Conservation (phyloP, 75 land plant species). For the Pinus tabuliformis region DNA sequence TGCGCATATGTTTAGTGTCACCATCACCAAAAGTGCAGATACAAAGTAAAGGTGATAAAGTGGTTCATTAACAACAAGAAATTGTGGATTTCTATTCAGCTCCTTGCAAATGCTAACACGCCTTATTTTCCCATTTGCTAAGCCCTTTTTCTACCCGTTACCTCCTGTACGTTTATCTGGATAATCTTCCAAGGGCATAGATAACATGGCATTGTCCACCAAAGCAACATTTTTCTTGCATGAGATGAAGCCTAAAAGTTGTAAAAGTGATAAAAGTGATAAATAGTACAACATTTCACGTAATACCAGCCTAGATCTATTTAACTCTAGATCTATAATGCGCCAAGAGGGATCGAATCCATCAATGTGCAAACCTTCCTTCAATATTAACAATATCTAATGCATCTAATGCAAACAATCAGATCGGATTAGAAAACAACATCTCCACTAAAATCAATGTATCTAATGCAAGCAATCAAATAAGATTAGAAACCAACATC, state of each 20-base stretch:
- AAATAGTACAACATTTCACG: conserved; percentile 28
- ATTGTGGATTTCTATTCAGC: conserved; percentile 64
- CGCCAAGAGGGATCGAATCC: too few species aligned
- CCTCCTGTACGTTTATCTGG: conserved; percentile 67
- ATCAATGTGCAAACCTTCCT: too few species aligned
- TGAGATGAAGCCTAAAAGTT: neutral
- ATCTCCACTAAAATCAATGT: too few species aligned
- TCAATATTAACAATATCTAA: too few species aligned
- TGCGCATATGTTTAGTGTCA: conserved; percentile 20
- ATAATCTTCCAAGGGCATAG: conserved; percentile 78
- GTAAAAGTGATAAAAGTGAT: conserved; percentile 27
- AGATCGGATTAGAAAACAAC: too few species aligned
- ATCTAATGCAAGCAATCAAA: too few species aligned
- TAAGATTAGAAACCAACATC: too few species aligned
- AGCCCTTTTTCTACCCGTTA: conserved; percentile 58
- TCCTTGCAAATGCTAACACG: conserved; percentile 78
- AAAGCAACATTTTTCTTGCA: conserved; percentile 26
- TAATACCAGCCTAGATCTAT: too few species aligned
- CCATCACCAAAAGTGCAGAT: conserved; percentile 21
- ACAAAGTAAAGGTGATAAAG: conserved; percentile 30
- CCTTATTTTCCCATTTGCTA: conserved; percentile 64
- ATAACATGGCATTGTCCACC: conserved; percentile 71
- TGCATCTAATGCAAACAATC: too few species aligned
- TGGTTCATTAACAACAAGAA: conserved; percentile 32
- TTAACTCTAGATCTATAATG: too few species aligned